These are phyloP conservation scores for Hymenochaete sp. DNA, from an alignment of 1,284 basidiomycete genomes.

Conservation along the genomic window DNA sequence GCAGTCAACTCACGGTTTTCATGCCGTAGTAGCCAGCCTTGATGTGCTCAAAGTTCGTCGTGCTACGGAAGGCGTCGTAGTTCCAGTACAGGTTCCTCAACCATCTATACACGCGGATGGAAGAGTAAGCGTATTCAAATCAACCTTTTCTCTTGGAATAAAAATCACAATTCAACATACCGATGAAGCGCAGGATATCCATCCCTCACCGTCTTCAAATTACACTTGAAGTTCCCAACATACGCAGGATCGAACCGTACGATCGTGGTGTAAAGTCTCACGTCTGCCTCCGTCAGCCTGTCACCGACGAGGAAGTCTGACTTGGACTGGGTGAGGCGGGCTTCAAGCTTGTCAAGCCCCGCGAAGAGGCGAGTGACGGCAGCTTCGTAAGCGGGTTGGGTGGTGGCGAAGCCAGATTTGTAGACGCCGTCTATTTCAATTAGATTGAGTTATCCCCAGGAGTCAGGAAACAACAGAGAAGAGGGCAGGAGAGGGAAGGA, in stretches of 20 bases:
- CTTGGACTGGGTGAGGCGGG: conserved; percentile 39
- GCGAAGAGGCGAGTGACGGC: conserved; percentile 36
- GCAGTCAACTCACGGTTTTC: conserved; percentile 18
- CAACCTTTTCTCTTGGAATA: neutral
- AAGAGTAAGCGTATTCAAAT: neutral
- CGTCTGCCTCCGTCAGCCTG: conserved; percentile 50
- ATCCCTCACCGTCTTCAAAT: conserved; percentile 33
- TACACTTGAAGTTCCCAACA: conserved; percentile 56
- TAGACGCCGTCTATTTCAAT: conserved; percentile 32
- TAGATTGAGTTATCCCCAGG: neutral
- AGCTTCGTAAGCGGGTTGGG: conserved; percentile 45
- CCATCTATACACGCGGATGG: conserved; percentile 28
- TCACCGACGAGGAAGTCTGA: conserved; percentile 46
- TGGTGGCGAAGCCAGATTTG: conserved; percentile 52
- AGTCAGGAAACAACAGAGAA: neutral
- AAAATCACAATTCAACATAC: conserved; percentile 8
- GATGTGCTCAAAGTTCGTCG: conserved; percentile 51
- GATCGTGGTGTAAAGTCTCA: conserved; percentile 52
- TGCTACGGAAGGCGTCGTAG: conserved; percentile 48
- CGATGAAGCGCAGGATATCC: conserved; percentile 41
- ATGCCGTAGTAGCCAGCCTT: conserved; percentile 39
- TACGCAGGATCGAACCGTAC: conserved; percentile 49
- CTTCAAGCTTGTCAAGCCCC: conserved; percentile 42
- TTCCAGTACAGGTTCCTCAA: conserved; percentile 57
- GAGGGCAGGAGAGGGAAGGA: conserved; percentile 1